These are phyloP conservation scores for Monilinia fructicola DNA, from an alignment of 2,329 filamentous ascomycete genomes.

Conservation along the genomic window DNA sequence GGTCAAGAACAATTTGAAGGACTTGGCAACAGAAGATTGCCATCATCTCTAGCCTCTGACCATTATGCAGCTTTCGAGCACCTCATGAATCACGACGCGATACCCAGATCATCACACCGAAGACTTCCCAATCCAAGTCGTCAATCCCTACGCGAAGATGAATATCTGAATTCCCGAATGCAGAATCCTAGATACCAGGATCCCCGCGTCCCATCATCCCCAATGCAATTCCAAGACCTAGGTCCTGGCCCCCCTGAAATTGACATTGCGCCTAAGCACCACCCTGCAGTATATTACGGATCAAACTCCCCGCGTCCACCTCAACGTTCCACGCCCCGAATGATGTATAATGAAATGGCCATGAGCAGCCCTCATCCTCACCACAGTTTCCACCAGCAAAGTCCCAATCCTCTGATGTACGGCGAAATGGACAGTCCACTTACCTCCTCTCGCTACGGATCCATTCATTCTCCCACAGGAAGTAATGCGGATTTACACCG, in stretches of 20 bases:
- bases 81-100: neutral
- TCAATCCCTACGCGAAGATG: slow-evolving; percentile 3
- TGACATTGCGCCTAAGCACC: neutral
- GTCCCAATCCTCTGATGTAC: slow-evolving; percentile 7
- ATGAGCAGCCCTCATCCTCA: neutral
- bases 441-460: slow-evolving; percentile 17
- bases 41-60: neutral
- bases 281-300: neutral
- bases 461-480: slow-evolving; percentile 3
- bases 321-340: slow-evolving; percentile 1
- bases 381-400: neutral
- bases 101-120: neutral
- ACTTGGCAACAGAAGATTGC: neutral
- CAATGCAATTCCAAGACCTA: slow-evolving; percentile 15
- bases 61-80: neutral
- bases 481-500: neutral
- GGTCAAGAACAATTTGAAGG: slow-evolving; percentile 5
- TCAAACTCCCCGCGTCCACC: neutral
- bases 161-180: neutral
- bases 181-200: neutral
- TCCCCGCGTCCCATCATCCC: neutral
- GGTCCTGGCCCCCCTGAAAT: slow-evolving; percentile 2
- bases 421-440: slow-evolving; percentile 18
- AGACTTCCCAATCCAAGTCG: neutral
- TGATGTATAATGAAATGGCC: slow-evolving; percentile 15